Percentiles rank a stretch among this genome's conserved stretches.
phyloP scores from a whole-genome alignment of 2,329 filamentous ascomycete species.

The Fusarium nodosum region DNA sequence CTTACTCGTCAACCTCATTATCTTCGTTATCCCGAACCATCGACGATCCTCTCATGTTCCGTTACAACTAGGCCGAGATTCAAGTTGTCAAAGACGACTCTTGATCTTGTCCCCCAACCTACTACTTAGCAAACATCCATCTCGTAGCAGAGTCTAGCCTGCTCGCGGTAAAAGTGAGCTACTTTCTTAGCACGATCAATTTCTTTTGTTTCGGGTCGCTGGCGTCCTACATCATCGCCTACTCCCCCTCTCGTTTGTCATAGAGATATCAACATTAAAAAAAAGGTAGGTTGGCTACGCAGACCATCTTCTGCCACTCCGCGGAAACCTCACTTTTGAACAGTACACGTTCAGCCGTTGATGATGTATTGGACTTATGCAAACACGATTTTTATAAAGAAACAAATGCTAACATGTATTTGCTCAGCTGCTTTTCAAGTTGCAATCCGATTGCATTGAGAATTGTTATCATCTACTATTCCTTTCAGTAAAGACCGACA shows the following conservation, averaged over 20 bases:
- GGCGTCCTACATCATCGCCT: slow-evolving; percentile 65
- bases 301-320: slow-evolving; percentile 11
- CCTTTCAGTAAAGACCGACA: slow-evolving; percentile 26
- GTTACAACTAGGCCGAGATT: slow-evolving; percentile 50
- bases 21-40: slow-evolving; percentile 40
- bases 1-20: slow-evolving; percentile 32
- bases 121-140: slow-evolving; percentile 33
- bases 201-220: slow-evolving; percentile 64
- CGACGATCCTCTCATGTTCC: slow-evolving; percentile 53
- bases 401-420: slow-evolving; percentile 27
- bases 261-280: slow-evolving; percentile 43
- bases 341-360: background rate
- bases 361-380: slow-evolving; percentile 2
- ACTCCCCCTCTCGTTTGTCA: slow-evolving; percentile 53
- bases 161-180: slow-evolving; percentile 64
- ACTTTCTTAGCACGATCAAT: slow-evolving; percentile 57
- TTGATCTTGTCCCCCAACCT: slow-evolving; percentile 48
- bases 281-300: slow-evolving; percentile 46
- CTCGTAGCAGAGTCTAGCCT: slow-evolving; percentile 47
- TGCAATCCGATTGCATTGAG: slow-evolving; percentile 34
- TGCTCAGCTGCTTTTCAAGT: slow-evolving; percentile 29
- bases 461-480: slow-evolving; percentile 7
- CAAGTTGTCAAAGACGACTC: slow-evolving; percentile 53
- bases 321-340: slow-evolving; percentile 1
- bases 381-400: background rate